Percentiles rank a stretch among this genome's conserved stretches.
These are phyloP conservation scores for Cladophialophora bantiana DNA, from an alignment of 2,329 filamentous ascomycete genomes.

Conservation along the genomic window DNA sequence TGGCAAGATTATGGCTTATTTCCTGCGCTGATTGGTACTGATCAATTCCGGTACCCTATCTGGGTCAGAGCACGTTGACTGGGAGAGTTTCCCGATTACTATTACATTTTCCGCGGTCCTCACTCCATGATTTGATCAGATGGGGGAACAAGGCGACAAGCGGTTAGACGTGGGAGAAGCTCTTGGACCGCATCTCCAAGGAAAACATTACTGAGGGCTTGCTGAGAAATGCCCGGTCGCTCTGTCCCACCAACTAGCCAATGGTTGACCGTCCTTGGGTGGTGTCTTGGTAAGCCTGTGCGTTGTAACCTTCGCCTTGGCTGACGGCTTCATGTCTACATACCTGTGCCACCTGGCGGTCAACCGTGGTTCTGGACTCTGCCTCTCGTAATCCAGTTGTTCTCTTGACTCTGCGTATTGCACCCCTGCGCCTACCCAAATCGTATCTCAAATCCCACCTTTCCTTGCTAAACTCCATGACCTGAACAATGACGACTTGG, in stretches of 20 bases:
- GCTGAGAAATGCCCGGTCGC: constrained; percentile 16
- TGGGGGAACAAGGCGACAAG: background rate
- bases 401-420: constrained; percentile 2
- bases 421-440: constrained; percentile 16
- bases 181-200: background rate
- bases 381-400: constrained; percentile 25
- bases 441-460: background rate
- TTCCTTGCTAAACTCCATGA: background rate
- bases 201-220: background rate
- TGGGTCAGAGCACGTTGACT: too few relatives aligned
- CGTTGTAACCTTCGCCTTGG: constrained; percentile 17
- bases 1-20: constrained; percentile 1
- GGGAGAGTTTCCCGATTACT: background rate
- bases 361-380: constrained; percentile 19
- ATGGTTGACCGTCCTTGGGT: background rate
- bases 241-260: background rate
- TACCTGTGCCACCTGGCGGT: constrained; percentile 6
- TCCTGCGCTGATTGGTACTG: background rate
- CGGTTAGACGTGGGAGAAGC: background rate
- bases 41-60: too few relatives aligned
- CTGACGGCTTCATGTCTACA: constrained; percentile 9
- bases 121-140: background rate
- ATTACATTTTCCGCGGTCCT: background rate
- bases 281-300: constrained; percentile 24
- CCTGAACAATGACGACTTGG: background rate